Conservation (phyloP, 306 rosid species). For the Nissolia schottii region DNA sequence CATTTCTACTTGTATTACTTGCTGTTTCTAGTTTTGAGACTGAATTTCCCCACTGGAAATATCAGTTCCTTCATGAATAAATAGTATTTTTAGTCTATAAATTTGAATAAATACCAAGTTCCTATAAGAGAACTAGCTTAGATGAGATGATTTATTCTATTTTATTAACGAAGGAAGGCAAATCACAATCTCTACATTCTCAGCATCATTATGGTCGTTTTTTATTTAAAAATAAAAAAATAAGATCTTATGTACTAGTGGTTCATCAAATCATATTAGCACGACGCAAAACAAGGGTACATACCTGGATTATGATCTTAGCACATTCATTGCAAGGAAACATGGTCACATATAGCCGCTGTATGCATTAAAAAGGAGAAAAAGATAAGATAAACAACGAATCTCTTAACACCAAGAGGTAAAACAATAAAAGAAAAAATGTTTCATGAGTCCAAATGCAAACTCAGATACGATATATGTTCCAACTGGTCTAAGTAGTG, state of each 20-base stretch:
- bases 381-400: constrained; percentile 2
- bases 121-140: background rate
- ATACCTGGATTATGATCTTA: constrained; percentile 91
- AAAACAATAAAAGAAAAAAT: background rate
- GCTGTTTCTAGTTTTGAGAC: too few relatives aligned
- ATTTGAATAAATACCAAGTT: too few relatives aligned
- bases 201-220: background rate
- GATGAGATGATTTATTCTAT: background rate
- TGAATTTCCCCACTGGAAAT: too few relatives aligned
- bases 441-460: background rate
- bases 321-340: constrained; percentile 95
- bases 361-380: constrained; percentile 29
- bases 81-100: too few relatives aligned
- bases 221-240: background rate
- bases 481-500: background rate
- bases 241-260: background rate
- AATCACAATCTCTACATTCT: background rate
- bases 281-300: background rate
- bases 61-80: too few relatives aligned
- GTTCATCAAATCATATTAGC: background rate
- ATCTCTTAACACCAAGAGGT: background rate
- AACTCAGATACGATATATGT: background rate
- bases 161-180: background rate
- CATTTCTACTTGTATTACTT: too few relatives aligned
- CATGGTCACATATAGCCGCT: constrained; percentile 80